These are phyloP conservation scores for Fusarium irregulare DNA, from an alignment of 2,329 filamentous ascomycete species.

Conservation along the genomic window DNA sequence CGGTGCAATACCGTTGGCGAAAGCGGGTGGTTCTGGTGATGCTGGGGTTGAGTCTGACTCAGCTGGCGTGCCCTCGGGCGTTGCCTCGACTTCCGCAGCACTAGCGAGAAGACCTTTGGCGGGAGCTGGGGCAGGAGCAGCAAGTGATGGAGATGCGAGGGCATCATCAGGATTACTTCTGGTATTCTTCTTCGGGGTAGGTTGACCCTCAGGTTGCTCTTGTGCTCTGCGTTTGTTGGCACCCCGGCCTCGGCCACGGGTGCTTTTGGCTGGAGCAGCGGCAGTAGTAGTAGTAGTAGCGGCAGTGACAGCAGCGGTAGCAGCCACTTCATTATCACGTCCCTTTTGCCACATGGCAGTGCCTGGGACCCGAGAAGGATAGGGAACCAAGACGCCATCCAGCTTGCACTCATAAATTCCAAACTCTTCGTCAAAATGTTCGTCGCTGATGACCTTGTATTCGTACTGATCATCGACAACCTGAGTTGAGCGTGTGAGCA, in stretches of 20 bases:
- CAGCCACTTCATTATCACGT: conserved; percentile 53
- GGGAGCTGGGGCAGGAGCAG: conserved; percentile 48
- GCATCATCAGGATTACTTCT: conserved; percentile 50
- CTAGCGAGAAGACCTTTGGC: conserved; percentile 56
- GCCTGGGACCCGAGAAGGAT: conserved; percentile 57
- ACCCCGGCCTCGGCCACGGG: conserved; percentile 49
- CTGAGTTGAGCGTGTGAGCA: conserved; percentile 46
- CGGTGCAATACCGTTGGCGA: conserved; percentile 45
- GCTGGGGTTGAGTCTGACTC: conserved; percentile 53
- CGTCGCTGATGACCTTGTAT: conserved; percentile 59
- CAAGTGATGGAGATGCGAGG: conserved; percentile 41
- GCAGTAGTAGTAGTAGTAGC: conserved; percentile 37
- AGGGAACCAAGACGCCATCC: conserved; percentile 58
- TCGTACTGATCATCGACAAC: conserved; percentile 58
- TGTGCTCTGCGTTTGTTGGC: conserved; percentile 63
- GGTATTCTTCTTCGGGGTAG: conserved; percentile 61
- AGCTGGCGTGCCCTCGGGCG: conserved; percentile 50
- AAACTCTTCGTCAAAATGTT: conserved; percentile 57
- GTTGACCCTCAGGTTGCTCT: conserved; percentile 61
- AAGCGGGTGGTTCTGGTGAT: conserved; percentile 50
- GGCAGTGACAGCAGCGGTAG: conserved; percentile 46
- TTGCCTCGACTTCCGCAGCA: conserved; percentile 51
- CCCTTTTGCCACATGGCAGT: conserved; percentile 56
- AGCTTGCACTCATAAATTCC: conserved; percentile 56
- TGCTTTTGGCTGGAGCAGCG: conserved; percentile 44